Percentiles rank a stretch among this genome's conserved stretches.
These are phyloP conservation scores for Hypholoma sublateritium DNA, from an alignment of 768 basidiomycete species.

Conservation along the genomic window DNA sequence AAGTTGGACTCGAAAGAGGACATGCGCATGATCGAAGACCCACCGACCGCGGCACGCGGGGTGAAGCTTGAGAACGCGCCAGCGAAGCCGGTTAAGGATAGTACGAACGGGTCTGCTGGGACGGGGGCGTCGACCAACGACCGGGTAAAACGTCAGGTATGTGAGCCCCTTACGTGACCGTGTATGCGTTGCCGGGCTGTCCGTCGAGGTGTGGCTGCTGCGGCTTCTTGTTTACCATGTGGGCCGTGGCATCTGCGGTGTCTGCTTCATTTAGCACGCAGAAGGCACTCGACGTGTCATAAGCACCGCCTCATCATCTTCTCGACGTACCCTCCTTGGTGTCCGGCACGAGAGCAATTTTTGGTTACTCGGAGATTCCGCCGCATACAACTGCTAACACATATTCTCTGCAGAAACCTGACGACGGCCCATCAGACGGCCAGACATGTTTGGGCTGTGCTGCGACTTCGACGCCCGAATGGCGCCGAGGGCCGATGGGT, in stretches of 20 bases:
- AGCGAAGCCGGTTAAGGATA: conserved; percentile 3
- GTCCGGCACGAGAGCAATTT: no score
- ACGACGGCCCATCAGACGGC: conserved; percentile 50
- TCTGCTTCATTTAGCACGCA: no score
- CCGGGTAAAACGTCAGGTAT: conserved; percentile 17
- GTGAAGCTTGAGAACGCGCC: not conserved
- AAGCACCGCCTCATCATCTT: no score
- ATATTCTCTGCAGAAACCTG: conserved; percentile 31
- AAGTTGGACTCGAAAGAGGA: conserved; percentile 11
- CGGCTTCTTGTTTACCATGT: no score
- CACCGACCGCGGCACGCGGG: not conserved
- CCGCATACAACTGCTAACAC: not conserved
- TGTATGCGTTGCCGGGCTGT: not conserved
- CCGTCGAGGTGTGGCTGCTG: no score
- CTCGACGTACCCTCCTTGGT: no score
- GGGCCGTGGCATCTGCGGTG: no score
- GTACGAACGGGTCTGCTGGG: conserved; percentile 3
- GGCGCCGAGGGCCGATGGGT: conserved; percentile 85
- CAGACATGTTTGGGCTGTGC: conserved; percentile 81
- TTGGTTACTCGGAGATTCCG: not conserved
- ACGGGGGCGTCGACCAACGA: not conserved
- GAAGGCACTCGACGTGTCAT: no score
- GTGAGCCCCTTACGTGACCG: conserved; percentile 5
- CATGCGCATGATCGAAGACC: conserved; percentile 11
- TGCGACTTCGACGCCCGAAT: conserved; percentile 86